Evolutionary conservation across 2,329 filamentous ascomycete species (phyloP).

Genomic region (Xylariaceae sp.): DNA sequence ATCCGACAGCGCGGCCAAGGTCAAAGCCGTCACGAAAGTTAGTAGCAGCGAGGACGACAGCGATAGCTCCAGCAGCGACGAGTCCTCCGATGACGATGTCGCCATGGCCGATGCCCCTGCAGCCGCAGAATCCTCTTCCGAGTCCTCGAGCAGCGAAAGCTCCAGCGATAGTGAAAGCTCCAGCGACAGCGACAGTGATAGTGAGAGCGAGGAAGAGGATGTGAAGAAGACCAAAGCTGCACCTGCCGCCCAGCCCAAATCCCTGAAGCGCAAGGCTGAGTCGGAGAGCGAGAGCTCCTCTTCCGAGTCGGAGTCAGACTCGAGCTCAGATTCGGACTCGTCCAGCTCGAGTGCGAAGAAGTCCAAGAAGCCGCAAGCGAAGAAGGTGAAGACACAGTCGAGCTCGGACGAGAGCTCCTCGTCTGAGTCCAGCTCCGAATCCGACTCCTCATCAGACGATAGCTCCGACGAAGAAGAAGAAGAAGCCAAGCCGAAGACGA

Average conservation of each 20-base stretch:
- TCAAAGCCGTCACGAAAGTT: conserved; percentile 20
- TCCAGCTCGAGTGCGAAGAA: conserved; percentile 35
- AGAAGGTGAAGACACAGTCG: conserved; percentile 40
- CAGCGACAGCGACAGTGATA: conserved; percentile 28
- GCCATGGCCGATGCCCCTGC: conserved; percentile 43
- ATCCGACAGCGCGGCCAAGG: conserved; percentile 22
- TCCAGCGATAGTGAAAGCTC: conserved; percentile 29
- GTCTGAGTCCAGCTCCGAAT: conserved; percentile 30
- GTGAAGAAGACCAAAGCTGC: conserved; percentile 16
- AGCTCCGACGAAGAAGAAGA: conserved; percentile 17
- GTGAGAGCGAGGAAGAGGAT: conserved; percentile 31
- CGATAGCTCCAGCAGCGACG: conserved; percentile 30
- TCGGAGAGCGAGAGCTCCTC: conserved; percentile 36
- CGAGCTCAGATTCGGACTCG: conserved; percentile 34
- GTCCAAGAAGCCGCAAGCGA: conserved; percentile 37
- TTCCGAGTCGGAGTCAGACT: conserved; percentile 33
- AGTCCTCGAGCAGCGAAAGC: conserved; percentile 29
- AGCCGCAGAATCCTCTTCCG: conserved; percentile 23
- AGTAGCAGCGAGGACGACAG: conserved; percentile 31
- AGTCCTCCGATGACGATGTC: conserved; percentile 35
- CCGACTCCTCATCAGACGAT: conserved; percentile 23
- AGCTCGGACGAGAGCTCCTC: conserved; percentile 34
- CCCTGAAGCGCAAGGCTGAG: conserved; percentile 51
- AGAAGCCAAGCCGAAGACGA: conserved; percentile 12
- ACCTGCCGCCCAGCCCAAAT: conserved; percentile 32